Base-by-base conservation (phyloP, 768 basidiomycete species). In the Leccinum rimulosum region DNA sequence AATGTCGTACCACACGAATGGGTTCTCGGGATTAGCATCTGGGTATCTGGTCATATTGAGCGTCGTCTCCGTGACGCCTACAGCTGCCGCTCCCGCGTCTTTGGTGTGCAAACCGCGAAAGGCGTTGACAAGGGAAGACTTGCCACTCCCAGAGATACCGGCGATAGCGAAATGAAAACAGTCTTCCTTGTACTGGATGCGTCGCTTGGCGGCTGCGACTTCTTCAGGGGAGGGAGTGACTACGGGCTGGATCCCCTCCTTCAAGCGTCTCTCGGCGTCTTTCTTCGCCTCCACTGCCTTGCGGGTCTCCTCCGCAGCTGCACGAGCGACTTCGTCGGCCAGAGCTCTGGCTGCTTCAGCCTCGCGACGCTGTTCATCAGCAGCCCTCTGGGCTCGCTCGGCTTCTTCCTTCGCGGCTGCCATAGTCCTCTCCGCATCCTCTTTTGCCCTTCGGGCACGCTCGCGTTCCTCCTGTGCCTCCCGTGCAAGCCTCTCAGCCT, bases 111-210 rank as follows among this genome's bases (percentile, higher is more conserved):
- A 43, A 10, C 75, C 75, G 2, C 75, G 70, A 27, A 76, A 66
- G 3, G 75, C 70, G 30, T 76, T 76, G 47, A 75, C 68, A 17
- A 75, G 61, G 17, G 75, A 74, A 7, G 75, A 73, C 61, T 76
- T 76, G 12, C 74, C 75, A 35, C 71, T 70, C 6, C 74, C 75
- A 6, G 72, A 64, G 8, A 68, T n/a, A 3, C 75, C 75, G 3
- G 72, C 72, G 30, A 76, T 50, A 10, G 73, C 75, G 35, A 75
- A 65, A 49, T 76, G 74, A 52, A 70, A 70, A 17, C 61, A 35
- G 9, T 67, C 68, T 4, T 75, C 69, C 14, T 35, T 52, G 40
- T 70, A 70, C 47, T 68, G 61, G 27, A 66, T 17, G 7, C 52
- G 56, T 22, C 19, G n/a, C 38, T 70, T 69, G 15, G 66, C 53